Conservation (phyloP, 768 basidiomycete species). For the Dacryopinax spathularia region DNA sequence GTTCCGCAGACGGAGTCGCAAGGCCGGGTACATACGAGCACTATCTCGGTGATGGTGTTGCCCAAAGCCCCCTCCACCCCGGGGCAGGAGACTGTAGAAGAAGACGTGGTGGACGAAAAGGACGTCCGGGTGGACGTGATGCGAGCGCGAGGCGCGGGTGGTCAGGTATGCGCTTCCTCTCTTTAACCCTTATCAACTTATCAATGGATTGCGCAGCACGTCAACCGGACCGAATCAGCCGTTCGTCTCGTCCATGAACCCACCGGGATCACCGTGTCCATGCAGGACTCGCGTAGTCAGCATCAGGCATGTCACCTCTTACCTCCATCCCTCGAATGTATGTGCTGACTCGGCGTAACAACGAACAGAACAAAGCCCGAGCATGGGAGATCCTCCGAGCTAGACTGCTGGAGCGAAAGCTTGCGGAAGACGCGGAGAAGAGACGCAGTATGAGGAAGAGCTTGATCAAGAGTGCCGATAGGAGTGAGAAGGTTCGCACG, state of each 20-base stretch:
- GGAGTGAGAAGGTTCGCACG: slow-evolving; percentile 90
- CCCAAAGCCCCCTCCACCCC: slow-evolving; percentile 27
- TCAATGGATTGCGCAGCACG: slow-evolving; percentile 54
- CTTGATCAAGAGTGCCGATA: slow-evolving; percentile 67
- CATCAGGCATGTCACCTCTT: slow-evolving; percentile 51
- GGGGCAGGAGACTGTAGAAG: slow-evolving; percentile 50
- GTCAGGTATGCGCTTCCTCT: slow-evolving; percentile 45
- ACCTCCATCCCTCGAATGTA: neutral
- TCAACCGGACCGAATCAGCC: slow-evolving; percentile 97
- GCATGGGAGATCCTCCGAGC: slow-evolving; percentile 84
- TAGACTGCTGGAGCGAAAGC: slow-evolving; percentile 67
- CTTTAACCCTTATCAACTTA: neutral
- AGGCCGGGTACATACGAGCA: slow-evolving; percentile 85
- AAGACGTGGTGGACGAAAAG: slow-evolving; percentile 54
- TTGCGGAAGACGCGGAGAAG: slow-evolving; percentile 53
- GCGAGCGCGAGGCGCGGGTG: slow-evolving; percentile 92
- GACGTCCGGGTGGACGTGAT: slow-evolving; percentile 89
- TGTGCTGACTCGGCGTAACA: neutral
- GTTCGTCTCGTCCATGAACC: slow-evolving; percentile 87
- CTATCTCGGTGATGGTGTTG: slow-evolving; percentile 70
- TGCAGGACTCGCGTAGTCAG: slow-evolving; percentile 96
- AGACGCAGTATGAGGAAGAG: slow-evolving; percentile 53
- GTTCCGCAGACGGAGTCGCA: slow-evolving; percentile 81
- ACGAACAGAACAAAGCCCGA: slow-evolving; percentile 65
- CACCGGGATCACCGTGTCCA: slow-evolving; percentile 85